phyloP scores from a whole-genome alignment of 768 basidiomycete genomes.

The Tephrocybe rancida region DNA sequence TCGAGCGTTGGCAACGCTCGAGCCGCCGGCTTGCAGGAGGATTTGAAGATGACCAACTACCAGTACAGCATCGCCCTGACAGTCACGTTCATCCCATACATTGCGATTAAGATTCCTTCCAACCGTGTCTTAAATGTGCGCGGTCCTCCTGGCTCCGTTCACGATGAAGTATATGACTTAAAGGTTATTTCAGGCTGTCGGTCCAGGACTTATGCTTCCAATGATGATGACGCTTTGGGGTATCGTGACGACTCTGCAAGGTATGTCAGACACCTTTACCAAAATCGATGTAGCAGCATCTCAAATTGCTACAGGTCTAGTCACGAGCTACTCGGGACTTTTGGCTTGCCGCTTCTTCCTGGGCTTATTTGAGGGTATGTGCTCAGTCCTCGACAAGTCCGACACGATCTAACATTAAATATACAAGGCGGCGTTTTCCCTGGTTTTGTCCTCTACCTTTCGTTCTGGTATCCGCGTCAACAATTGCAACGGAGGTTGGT shows the following conservation, averaged over 20 bases:
- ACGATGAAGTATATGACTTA: background rate
- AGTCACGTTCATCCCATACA: constrained; percentile 55
- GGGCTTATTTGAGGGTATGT: constrained; percentile 48
- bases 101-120: constrained; percentile 59
- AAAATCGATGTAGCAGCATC: no score
- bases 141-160: no score
- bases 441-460: constrained; percentile 57
- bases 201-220: constrained; percentile 33
- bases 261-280: constrained; percentile 23
- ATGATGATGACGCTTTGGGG: constrained; percentile 69
- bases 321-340: constrained; percentile 44
- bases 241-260: constrained; percentile 60
- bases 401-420: no score
- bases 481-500: constrained; percentile 44
- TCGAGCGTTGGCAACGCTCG: no score
- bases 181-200: constrained; percentile 8
- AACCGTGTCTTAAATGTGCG: constrained; percentile 57
- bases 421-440: constrained; percentile 54
- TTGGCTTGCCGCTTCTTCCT: constrained; percentile 53
- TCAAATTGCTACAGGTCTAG: no score
- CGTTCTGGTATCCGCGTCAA: constrained; percentile 56
- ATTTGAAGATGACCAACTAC: constrained; percentile 49
- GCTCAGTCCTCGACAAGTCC: no score
- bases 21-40: constrained; percentile 58
- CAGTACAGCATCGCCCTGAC: constrained; percentile 54